phyloP scores from a whole-genome alignment of 75 land plant genomes.

The Selaginella tamariscina region DNA sequence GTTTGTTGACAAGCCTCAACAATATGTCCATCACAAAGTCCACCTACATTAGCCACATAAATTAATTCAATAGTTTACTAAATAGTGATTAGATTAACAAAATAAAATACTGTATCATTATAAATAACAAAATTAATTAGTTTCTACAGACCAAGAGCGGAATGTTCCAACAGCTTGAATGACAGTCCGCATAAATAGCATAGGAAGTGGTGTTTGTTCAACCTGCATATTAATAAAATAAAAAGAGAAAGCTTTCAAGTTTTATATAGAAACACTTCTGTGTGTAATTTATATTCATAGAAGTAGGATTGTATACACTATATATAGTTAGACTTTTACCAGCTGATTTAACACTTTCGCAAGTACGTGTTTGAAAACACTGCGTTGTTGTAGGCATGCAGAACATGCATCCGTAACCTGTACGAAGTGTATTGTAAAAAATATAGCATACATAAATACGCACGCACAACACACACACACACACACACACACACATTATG shows the following conservation, averaged over 20 bases:
- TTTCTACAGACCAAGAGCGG: constrained; percentile 82
- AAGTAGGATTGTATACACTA: too few relatives aligned
- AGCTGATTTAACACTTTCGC: constrained; percentile 90
- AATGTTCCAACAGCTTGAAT: constrained; percentile 81
- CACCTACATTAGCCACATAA: constrained; percentile 48
- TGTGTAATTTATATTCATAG: too few relatives aligned
- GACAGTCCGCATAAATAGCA: constrained; percentile 95
- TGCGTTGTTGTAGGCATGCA: constrained; percentile 81
- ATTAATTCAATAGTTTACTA: background rate
- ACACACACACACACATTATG: too few relatives aligned
- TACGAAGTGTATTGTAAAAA: constrained; percentile 13
- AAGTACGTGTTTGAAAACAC: constrained; percentile 81
- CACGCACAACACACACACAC: too few relatives aligned
- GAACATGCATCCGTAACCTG: constrained; percentile 98
- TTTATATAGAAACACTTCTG: too few relatives aligned
- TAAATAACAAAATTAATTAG: too few relatives aligned
- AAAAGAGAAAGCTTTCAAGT: too few relatives aligned
- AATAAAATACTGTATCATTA: background rate
- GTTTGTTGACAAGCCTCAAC: constrained; percentile 88
- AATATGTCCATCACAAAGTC: constrained; percentile 93
- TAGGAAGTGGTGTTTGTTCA: constrained; percentile 90
- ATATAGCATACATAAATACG: background rate
- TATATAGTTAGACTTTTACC: constrained; percentile 49
- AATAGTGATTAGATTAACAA: background rate
- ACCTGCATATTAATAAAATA: constrained; percentile 36